Percentiles rank a stretch among this genome's conserved stretches.
Conservation (phyloP, 2,329 filamentous ascomycete genomes). For the Penicillium expansum region DNA sequence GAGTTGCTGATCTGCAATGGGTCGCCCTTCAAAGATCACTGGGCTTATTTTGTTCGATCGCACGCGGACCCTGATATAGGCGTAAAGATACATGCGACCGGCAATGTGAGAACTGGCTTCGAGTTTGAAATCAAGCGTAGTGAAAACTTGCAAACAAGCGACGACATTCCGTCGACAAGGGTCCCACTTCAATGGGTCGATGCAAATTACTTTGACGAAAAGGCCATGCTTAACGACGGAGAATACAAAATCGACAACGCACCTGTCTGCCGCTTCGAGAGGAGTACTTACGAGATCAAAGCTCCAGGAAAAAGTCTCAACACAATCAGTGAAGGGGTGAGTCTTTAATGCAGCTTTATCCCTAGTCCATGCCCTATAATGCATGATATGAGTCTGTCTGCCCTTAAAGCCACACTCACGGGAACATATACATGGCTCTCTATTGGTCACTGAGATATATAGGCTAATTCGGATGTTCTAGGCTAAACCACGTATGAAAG, state of each 20-base stretch:
- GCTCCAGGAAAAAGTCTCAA: neutral
- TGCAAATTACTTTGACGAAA: conserved; percentile 21
- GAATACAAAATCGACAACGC: conserved; percentile 15
- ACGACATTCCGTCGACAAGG: conserved; percentile 19
- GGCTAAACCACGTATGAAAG: conserved; percentile 12
- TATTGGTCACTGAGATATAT: neutral
- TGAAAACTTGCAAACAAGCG: conserved; percentile 19
- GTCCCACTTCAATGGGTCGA: conserved; percentile 35
- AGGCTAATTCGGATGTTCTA: neutral
- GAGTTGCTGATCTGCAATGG: conserved; percentile 35
- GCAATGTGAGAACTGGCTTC: conserved; percentile 35
- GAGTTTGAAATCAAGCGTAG: conserved; percentile 31
- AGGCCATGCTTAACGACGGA: conserved; percentile 28
- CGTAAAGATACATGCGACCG: conserved; percentile 30
- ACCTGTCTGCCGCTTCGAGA: conserved; percentile 31
- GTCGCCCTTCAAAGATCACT: conserved; percentile 37
- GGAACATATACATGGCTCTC: too few species aligned
- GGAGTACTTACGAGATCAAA: conserved; percentile 13
- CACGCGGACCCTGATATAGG: conserved; percentile 19
- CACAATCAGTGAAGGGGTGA: conserved; percentile 7
- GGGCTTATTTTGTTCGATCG: conserved; percentile 34
- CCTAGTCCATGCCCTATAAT: too few species aligned
- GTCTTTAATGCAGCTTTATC: neutral
- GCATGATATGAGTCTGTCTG: neutral
- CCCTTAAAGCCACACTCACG: neutral